These are phyloP conservation scores for Kwoniella shivajii DNA, from an alignment of 1,284 basidiomycete species.

Conservation along the genomic window DNA sequence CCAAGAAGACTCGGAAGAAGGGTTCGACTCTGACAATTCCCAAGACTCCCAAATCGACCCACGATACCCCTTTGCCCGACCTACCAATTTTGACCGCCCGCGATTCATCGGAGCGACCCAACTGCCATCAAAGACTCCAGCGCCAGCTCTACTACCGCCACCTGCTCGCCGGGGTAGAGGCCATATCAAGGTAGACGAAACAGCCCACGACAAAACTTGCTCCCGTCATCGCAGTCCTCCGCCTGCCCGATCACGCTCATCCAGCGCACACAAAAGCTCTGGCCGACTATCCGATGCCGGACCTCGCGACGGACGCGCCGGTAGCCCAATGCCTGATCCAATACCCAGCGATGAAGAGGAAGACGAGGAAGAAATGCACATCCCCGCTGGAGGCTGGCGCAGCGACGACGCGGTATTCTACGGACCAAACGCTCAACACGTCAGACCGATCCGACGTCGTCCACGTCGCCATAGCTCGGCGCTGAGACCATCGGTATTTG, in stretches of 20 bases:
- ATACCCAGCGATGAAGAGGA: conserved; percentile 64
- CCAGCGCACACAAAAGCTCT: conserved; percentile 8
- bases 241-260: conserved; percentile 26
- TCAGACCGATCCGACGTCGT: conserved; percentile 2
- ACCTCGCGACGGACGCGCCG: conserved; percentile 39
- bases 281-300: conserved; percentile 36
- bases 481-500: conserved; percentile 9
- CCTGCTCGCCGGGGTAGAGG: conserved; percentile 39
- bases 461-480: conserved; percentile 12
- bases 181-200: conserved; percentile 34
- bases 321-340: conserved; percentile 42
- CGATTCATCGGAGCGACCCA: conserved; percentile 13
- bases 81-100: conserved; percentile 27
- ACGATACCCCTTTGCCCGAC: conserved; percentile 28
- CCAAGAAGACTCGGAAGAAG: conserved; percentile 40
- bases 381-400: conserved; percentile 24
- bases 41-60: conserved; percentile 14
- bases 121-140: conserved; percentile 15
- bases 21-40: conserved; percentile 34
- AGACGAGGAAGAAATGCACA: conserved; percentile 16
- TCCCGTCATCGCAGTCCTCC: conserved; percentile 44
- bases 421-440: conserved; percentile 12
- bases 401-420: conserved; percentile 31
- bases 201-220: conserved; percentile 24
- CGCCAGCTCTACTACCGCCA: conserved; percentile 28